Evolutionary conservation across 441 rosid species (phyloP).

Genomic region (Hura crepitans): DNA sequence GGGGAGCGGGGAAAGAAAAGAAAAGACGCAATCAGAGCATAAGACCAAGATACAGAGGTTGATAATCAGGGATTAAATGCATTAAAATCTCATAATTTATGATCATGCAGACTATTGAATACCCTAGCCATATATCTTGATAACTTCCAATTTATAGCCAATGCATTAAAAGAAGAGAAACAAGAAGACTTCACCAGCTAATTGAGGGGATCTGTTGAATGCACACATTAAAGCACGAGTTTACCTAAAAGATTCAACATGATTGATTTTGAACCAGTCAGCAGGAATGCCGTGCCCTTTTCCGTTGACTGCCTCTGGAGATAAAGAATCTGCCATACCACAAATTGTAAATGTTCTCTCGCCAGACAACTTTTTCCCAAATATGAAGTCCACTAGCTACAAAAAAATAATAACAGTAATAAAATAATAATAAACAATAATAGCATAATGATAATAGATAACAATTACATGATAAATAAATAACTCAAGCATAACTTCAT

Average conservation of each 20-base stretch:
- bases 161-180: not conserved
- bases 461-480: no score
- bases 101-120: not conserved
- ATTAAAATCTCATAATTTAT: not conserved
- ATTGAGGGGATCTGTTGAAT: not conserved
- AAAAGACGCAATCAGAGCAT: not conserved
- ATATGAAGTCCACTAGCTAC: constrained; percentile 87
- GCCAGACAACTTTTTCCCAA: constrained; percentile 62
- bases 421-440: not conserved
- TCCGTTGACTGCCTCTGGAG: constrained; percentile 94
- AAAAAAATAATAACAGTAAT: constrained; percentile 22
- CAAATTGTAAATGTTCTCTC: constrained; percentile 85
- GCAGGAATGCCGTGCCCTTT: constrained; percentile 81
- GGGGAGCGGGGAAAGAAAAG: not conserved
- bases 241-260: not conserved
- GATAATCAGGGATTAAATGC: not conserved
- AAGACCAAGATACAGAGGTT: not conserved
- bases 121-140: not conserved
- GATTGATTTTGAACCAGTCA: constrained; percentile 57
- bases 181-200: not conserved
- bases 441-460: no score
- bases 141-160: not conserved
- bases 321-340: constrained; percentile 79
- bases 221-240: not conserved
- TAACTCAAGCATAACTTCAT: not conserved